Evolutionary conservation across 2,329 filamentous ascomycete genomes (phyloP).

Genomic region (Aspergillus chevalieri): DNA sequence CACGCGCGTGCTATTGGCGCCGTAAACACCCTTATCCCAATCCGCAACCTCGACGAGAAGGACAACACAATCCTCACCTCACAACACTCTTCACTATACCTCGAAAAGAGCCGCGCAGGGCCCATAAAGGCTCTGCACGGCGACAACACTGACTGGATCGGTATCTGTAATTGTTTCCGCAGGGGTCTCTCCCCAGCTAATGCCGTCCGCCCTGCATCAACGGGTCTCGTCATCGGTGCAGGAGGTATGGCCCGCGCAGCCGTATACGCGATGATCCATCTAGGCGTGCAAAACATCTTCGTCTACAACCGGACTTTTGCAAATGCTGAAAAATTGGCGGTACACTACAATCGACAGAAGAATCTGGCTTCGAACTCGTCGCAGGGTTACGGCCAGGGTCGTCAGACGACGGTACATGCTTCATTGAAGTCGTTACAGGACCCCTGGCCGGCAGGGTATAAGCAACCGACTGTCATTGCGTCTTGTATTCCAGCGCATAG

Average conservation of each 20-base stretch:
- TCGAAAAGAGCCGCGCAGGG: slow-evolving; percentile 58
- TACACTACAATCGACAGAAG: slow-evolving; percentile 32
- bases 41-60: slow-evolving; percentile 47
- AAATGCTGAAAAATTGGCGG: slow-evolving; percentile 30
- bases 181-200: slow-evolving; percentile 68
- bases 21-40: slow-evolving; percentile 68
- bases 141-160: slow-evolving; percentile 78
- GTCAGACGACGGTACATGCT: slow-evolving; percentile 21
- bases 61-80: slow-evolving; percentile 50
- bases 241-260: slow-evolving; percentile 44
- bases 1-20: slow-evolving; percentile 71
- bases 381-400: slow-evolving; percentile 2
- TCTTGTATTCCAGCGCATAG: slow-evolving; percentile 35
- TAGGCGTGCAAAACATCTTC: slow-evolving; percentile 34
- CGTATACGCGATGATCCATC: slow-evolving; percentile 35
- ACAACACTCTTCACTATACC: slow-evolving; percentile 50
- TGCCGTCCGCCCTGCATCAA: slow-evolving; percentile 51
- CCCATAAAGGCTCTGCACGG: slow-evolving; percentile 65
- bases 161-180: slow-evolving; percentile 66
- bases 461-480: slow-evolving; percentile 34
- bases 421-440: slow-evolving; percentile 21
- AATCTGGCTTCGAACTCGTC: slow-evolving; percentile 12
- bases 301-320: slow-evolving; percentile 32
- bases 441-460: slow-evolving; percentile 27
- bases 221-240: slow-evolving; percentile 57